Conservation (phyloP, 208 protist species). For the Tritrichomonas foetus region DNA sequence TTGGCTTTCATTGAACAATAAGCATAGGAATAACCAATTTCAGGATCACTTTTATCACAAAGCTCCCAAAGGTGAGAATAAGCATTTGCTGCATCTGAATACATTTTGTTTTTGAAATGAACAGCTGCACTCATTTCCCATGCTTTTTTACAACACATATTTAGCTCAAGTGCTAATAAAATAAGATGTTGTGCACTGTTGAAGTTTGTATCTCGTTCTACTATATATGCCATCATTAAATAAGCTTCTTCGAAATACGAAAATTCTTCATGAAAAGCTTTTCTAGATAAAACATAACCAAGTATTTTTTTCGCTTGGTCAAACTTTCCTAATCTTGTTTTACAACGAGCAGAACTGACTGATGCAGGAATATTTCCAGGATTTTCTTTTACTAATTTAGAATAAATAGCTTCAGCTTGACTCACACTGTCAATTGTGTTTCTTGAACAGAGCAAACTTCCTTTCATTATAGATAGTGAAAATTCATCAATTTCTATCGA, state of each 20-base stretch:
- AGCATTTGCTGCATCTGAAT: not conserved
- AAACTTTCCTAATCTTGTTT: not conserved
- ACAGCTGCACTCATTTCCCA: not conserved
- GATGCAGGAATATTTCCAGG: not conserved
- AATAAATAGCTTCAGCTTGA: not conserved
- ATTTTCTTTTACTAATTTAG: not conserved
- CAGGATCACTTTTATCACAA: not conserved
- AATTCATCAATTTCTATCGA: not conserved
- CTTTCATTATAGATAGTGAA: no score
- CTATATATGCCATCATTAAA: not conserved
- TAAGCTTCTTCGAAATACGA: slow-evolving; percentile 3
- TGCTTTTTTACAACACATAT: not conserved
- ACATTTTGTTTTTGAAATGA: not conserved
- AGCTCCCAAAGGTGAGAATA: not conserved
- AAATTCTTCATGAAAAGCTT: not conserved
- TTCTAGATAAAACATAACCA: not conserved
- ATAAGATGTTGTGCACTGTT: not conserved
- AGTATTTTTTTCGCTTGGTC: not conserved
- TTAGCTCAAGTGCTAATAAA: not conserved
- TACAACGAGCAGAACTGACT: not conserved
- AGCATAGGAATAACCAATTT: not conserved
- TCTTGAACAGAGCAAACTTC: not conserved
- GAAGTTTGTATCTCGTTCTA: not conserved
- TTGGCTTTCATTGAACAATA: not conserved
- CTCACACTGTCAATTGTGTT: not conserved